Base-by-base conservation (phyloP, 805 yeast genomes). In the Kluyveromyces siamensis region DNA sequence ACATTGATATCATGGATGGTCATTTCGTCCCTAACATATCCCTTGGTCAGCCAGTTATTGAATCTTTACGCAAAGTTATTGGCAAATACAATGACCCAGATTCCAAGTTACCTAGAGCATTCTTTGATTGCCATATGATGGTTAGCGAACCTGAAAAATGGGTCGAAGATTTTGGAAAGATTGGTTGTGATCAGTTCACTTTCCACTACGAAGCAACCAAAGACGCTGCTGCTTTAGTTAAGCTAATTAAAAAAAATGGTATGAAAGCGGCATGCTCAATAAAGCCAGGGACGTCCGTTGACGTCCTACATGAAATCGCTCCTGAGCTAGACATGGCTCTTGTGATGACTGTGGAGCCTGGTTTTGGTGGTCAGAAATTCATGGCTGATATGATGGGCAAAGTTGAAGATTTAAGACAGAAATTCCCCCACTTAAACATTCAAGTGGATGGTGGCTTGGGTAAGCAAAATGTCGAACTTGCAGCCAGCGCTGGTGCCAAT, bases 121-220 rank as follows among this genome's bases (percentile, higher is more conserved):
- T 78, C 58, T 91, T 93, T 62, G 99, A 93, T 67, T 91, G 98
- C 69, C 99, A 93, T 70, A 90, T 93, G 96, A 93, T 93, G 99
- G 97, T 93, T 39, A 73, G 89, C 19, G 66, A 74, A 56, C 99
- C 99, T 14, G 95, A 87, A 63, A 81, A 82, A 62, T 93, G 98
- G 98, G 93, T 93, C 49, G 84, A 79, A 45, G 95, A 85, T 53
- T 83, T 93, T 59, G 97, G 95, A 41, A 79, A 83, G 55, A 91
- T 90, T 41, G 98, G 98, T 49, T 98, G 96, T 44, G 95, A 88
- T 66, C 95, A 86, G 67, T 93, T 87, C 67, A 90, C 97, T 10
- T 93, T 93, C 77, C 99, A 93, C 71, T 84, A 82, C 68, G 99
- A 93, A 70, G 84, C 96, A 30, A 86, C 96, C 36, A 74, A 82